Base-by-base conservation (phyloP, 768 basidiomycete species). In the Boletus vinaceobasis region DNA sequence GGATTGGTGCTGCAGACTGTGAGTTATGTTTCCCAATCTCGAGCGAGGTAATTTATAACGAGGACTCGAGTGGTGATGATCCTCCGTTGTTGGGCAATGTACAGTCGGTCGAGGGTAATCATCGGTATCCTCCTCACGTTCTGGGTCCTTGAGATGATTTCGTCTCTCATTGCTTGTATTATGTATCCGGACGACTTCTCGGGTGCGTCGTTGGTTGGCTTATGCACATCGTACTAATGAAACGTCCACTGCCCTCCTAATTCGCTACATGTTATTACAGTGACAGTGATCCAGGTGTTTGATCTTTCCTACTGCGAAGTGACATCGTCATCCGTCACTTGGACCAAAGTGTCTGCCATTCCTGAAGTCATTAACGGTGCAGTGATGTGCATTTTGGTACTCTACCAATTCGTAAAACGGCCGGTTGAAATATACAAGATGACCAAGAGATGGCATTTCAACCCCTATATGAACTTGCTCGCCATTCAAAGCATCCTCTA, bases 41-140 rank as follows among this genome's bases (percentile, higher is more conserved):
- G 10, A 26, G 19, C 7, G 6, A 23, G 7, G 9, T 5, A 26
- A 14, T 37, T 29, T 26, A 49, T 15, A 1, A 3, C 3, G n/a
- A 7, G 31, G 26, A 48, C 17, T 45, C 10, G 10, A 60, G 60
- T 62, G 46, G 40, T 31, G 7, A 62, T 62, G 60, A 52, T 63
- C 26, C 50, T 63, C 10, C 61, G 56, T 33, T 43, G 63, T 21
- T 63, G 56, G 52, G 56, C 46, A 38, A 21, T 61, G 33, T 59
- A 61, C 27, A 4, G 10, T 11, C 40, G 21, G 7, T 61, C 61
- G 5, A 59, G 32, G 35, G 31, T 52, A 13, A 29, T 62, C 5
- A 53, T 62, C 21, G 35, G 47, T 1, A 19, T 44, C 14, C 61
- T 63, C 27, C 57, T 63, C 19, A 9, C 40, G 1, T 36, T 59